Evolutionary conservation across 768 basidiomycete species (phyloP).

Genomic region (Tulasnella calospora): DNA sequence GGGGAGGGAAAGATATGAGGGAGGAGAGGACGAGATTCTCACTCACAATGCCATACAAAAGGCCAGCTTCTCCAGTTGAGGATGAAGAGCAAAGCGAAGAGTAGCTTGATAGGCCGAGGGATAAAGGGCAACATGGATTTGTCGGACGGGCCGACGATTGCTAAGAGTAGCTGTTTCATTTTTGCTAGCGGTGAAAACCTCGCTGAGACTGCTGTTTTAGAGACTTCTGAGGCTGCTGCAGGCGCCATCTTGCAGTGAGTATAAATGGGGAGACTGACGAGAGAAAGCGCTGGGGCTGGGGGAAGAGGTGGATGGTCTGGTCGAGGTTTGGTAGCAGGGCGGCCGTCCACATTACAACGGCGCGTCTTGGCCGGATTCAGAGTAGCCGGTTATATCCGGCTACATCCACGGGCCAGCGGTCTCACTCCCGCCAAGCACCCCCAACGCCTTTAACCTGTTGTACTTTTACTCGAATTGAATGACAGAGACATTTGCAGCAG

Average conservation of each 20-base stretch:
- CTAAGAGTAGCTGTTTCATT: conserved; percentile 10
- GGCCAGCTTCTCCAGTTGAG: conserved; percentile 60
- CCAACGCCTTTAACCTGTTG: not conserved
- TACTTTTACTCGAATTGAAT: no score
- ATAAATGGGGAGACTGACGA: not conserved
- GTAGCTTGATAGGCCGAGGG: conserved; percentile 39
- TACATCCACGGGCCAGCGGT: not conserved
- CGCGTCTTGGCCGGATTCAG: not conserved
- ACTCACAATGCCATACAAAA: conserved; percentile 62
- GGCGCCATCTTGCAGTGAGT: not conserved
- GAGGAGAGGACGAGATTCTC: conserved; percentile 25
- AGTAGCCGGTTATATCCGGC: not conserved
- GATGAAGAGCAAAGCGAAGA: conserved; percentile 49
- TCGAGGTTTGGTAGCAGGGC: not conserved
- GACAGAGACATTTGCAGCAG: no score
- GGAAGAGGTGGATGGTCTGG: not conserved
- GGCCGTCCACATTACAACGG: not conserved
- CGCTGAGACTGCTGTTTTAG: not conserved
- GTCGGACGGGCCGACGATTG: conserved; percentile 21
- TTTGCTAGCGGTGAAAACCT: not conserved
- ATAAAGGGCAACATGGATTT: conserved; percentile 26
- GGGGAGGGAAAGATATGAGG: not conserved
- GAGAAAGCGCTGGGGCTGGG: not conserved
- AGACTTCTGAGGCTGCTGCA: not conserved
- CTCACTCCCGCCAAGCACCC: not conserved